Evolutionary conservation across 2,329 filamentous ascomycete species (phyloP).

Genomic region (Mollisiaceae sp.): DNA sequence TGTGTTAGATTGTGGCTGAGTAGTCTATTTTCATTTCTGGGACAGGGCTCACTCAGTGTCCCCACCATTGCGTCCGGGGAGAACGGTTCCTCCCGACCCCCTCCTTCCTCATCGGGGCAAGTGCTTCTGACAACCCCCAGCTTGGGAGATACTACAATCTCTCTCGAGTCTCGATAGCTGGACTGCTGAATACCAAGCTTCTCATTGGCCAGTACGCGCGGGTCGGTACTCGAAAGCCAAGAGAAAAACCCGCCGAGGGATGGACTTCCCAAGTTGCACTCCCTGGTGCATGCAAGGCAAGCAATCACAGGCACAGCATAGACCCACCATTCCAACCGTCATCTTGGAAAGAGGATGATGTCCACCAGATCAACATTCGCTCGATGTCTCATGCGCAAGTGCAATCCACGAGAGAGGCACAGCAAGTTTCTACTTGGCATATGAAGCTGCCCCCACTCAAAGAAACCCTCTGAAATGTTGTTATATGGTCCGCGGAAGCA

Average conservation of each 20-base stretch:
- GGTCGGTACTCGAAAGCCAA: background rate
- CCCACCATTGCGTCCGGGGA: background rate
- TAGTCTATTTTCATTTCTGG: background rate
- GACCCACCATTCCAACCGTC: background rate
- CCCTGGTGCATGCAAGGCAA: background rate
- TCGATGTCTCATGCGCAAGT: background rate
- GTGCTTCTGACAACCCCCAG: background rate
- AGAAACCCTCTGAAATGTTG: background rate
- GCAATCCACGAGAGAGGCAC: background rate
- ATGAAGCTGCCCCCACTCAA: background rate
- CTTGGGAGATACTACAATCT: background rate
- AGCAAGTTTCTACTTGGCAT: conserved; percentile 8
- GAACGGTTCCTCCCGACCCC: background rate
- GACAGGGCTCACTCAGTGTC: background rate
- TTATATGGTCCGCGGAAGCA: conserved; percentile 1
- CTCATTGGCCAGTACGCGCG: background rate
- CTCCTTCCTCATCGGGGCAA: background rate
- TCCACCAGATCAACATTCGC: background rate
- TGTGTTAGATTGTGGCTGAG: background rate
- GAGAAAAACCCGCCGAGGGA: background rate
- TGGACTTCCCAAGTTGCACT: background rate
- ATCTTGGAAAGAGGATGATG: background rate
- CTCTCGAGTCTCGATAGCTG: background rate
- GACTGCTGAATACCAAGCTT: background rate
- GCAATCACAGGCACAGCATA: background rate